A percentile compares a stretch with the other conserved stretches of the same genome.
Conservation (phyloP, 345 rosid species). For the Brassica carinata region DNA sequence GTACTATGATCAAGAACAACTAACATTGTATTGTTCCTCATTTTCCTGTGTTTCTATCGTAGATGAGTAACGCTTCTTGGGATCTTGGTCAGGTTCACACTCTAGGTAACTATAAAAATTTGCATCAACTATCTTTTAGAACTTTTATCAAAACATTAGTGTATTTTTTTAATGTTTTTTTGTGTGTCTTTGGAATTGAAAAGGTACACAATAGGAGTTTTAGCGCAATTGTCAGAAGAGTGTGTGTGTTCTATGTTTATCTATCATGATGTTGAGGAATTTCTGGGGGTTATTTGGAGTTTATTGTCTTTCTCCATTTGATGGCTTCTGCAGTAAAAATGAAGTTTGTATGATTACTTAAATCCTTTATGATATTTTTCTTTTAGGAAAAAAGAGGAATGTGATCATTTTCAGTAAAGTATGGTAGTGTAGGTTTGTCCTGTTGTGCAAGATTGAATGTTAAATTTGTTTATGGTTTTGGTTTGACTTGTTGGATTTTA, state of each 20-base stretch:
- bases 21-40: not conserved
- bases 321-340: conserved; percentile 19
- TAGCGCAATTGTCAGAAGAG: conserved; percentile 10
- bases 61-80: conserved; percentile 30
- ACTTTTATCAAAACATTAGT: no score
- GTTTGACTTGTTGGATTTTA: not conserved
- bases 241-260: conserved; percentile 22
- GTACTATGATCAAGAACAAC: not conserved
- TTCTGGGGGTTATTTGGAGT: conserved; percentile 3
- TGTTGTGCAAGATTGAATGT: conserved; percentile 5
- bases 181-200: no score
- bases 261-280: conserved; percentile 2
- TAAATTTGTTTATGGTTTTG: not conserved
- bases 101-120: no score
- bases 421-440: not conserved
- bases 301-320: conserved; percentile 22
- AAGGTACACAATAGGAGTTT: not conserved
- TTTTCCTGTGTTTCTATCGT: conserved; percentile 4
- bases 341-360: conserved; percentile 10
- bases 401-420: conserved; percentile 19
- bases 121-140: no score
- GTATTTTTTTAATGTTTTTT: no score
- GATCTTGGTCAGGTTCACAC: not conserved
- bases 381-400: conserved; percentile 7
- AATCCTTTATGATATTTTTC: not conserved